Conservation (phyloP, 192 early-diverging fungal species). For the Mortierella alpina region DNA sequence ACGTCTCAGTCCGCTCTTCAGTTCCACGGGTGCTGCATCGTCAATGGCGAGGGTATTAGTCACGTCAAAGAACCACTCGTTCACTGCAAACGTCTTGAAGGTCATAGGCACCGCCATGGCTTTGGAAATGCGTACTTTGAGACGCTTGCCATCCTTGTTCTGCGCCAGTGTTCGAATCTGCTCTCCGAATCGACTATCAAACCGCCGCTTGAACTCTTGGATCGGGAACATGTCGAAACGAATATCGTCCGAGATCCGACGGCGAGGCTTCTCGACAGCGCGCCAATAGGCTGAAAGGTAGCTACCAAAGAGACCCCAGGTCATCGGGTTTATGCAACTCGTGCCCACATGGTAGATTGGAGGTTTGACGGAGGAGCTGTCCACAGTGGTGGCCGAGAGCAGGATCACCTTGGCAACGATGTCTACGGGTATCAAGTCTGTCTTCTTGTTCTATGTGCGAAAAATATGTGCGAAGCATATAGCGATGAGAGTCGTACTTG, state of each 20-base stretch:
- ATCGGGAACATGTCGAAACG: constrained; percentile 37
- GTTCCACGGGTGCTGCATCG: constrained; percentile 36
- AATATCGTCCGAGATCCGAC: constrained; percentile 35
- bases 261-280: constrained; percentile 29
- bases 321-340: constrained; percentile 41
- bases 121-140: constrained; percentile 42
- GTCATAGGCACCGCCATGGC: constrained; percentile 44
- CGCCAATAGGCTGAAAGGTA: constrained; percentile 36
- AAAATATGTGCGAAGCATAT: neutral
- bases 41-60: constrained; percentile 30
- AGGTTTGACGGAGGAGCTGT: constrained; percentile 2
- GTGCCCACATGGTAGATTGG: constrained; percentile 43
- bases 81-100: constrained; percentile 33
- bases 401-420: constrained; percentile 45
- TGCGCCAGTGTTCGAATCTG: constrained; percentile 40
- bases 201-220: constrained; percentile 33
- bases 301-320: constrained; percentile 39
- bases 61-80: constrained; percentile 49
- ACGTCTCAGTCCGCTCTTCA: constrained; percentile 32
- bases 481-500: neutral
- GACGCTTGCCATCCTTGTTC: constrained; percentile 29
- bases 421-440: constrained; percentile 47
- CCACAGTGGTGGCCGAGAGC: constrained; percentile 42
- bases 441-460: constrained; percentile 10
- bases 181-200: constrained; percentile 42